Evolutionary conservation across 192 early-diverging fungal species (phyloP).

Genomic region (Lunasporangiospora selenospora): DNA sequence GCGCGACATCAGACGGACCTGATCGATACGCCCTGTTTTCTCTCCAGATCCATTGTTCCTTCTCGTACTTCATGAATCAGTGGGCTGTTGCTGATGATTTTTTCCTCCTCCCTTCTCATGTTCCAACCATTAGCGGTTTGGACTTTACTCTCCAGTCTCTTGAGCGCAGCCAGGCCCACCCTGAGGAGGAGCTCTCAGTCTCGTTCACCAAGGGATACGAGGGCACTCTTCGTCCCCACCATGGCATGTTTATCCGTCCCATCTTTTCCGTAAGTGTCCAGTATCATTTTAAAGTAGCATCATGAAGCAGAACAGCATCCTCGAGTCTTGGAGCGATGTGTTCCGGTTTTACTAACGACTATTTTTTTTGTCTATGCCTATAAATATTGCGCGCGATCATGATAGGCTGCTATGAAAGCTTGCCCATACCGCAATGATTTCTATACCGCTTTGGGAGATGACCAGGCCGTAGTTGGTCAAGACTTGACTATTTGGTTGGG

Average conservation of each 20-base stretch:
- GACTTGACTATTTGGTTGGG: conserved; percentile 74
- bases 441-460: conserved; percentile 81
- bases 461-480: conserved; percentile 60
- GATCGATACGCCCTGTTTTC: too few relatives aligned
- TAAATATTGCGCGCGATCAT: background rate
- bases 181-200: conserved; percentile 65
- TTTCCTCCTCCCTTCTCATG: background rate
- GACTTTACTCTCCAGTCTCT: conserved; percentile 80
- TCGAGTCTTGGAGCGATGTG: too few relatives aligned
- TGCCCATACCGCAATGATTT: conserved; percentile 92
- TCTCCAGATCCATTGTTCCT: too few relatives aligned
- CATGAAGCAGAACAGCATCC: background rate
- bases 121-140: conserved; percentile 61
- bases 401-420: conserved; percentile 86
- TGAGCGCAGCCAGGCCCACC: conserved; percentile 60
- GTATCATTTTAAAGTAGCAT: background rate
- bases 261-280: conserved; percentile 65
- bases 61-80: conserved; percentile 8
- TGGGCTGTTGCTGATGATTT: conserved; percentile 1
- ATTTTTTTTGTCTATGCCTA: background rate
- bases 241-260: conserved; percentile 71
- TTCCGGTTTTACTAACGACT: background rate
- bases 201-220: conserved; percentile 81
- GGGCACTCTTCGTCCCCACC: conserved; percentile 71
- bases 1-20: too few relatives aligned